These are phyloP conservation scores for Polytrichum formosum DNA, from an alignment of 225 moss, liverwort and hornwort species.

Conservation along the genomic window DNA sequence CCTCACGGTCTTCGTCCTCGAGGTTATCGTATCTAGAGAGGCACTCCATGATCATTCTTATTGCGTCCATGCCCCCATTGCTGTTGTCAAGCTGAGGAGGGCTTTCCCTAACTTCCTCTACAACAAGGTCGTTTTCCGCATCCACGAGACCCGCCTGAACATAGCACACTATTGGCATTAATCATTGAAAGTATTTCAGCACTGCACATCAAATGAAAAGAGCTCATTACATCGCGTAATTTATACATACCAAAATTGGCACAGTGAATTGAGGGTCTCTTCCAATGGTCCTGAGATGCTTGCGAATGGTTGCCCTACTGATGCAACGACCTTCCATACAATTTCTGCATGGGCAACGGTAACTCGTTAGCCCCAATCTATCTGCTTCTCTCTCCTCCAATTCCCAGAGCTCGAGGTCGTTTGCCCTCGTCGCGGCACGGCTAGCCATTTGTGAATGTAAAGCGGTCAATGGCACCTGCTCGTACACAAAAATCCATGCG, in stretches of 20 bases:
- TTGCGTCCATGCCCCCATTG: too few relatives aligned
- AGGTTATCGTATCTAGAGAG: too few relatives aligned
- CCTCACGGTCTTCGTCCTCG: too few relatives aligned
- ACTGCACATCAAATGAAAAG: too few relatives aligned
- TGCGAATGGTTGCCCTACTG: background rate
- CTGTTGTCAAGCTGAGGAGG: too few relatives aligned
- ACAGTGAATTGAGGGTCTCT: background rate
- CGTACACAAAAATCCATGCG: background rate
- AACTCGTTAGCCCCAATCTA: background rate
- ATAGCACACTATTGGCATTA: too few relatives aligned
- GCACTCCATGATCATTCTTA: too few relatives aligned
- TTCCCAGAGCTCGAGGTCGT: background rate
- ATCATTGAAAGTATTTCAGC: too few relatives aligned
- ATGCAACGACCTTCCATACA: background rate
- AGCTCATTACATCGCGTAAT: too few relatives aligned
- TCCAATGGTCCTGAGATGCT: background rate
- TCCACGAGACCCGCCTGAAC: too few relatives aligned
- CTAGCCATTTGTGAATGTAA: background rate
- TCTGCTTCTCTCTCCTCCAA: background rate
- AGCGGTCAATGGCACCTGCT: background rate
- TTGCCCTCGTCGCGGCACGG: background rate
- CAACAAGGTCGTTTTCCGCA: too few relatives aligned
- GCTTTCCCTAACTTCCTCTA: too few relatives aligned
- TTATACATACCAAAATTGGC: constrained; percentile 5
- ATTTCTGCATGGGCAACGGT: background rate